Base-by-base conservation (phyloP, 768 basidiomycete species). In the Lentinula guzmanii region DNA sequence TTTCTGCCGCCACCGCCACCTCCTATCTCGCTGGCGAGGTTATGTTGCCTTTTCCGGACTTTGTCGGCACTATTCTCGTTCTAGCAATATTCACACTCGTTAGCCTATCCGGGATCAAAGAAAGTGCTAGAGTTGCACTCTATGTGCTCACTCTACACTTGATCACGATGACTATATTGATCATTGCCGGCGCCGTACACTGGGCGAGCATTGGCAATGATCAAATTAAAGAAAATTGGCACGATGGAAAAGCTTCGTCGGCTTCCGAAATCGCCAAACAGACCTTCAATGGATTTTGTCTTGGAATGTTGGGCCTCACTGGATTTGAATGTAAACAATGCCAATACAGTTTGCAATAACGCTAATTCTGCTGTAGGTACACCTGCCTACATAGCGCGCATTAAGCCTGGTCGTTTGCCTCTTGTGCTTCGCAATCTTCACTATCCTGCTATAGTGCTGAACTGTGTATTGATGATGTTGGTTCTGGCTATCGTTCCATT, bases 1-100 rank as follows among this genome's bases (percentile, higher is more conserved):
- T 90, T 18, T 90, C 90, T 0, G 88, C 90, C 0, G 86, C 88
- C 3, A 89, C 89, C 0, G 89, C 89, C 0, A 77, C 82, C 3
- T 76, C 82, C 3, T 91, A 91, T 64, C 80, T 91, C 41, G 76
- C 77, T 2, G 86, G 86, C 24, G 89, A 91, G 67, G 78, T 86
- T 1, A 62, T 68, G 2, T 69, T 87, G 8, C 86, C 86, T 0
- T 85, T 89, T 66, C 81, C 84, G 0, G 63, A 75, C 5, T 82
- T 80, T 65, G 75, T 83, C 1, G 79, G 79, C 1, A 76, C 84
- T 1, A 70, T 81, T 13, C 64, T 87, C n/a, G 76, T 90, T 16
- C 72, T 90, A 5, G 61, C 79, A 5, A 61, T 83, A 3, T 83
- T 90, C 54, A 79, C 82, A 4, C 54, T 77, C 6, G 70, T 89